A percentile compares a stretch with the other conserved stretches of the same genome.
Conservation (phyloP, 345 rosid genomes). For the Erysimum cheiranthoides region DNA sequence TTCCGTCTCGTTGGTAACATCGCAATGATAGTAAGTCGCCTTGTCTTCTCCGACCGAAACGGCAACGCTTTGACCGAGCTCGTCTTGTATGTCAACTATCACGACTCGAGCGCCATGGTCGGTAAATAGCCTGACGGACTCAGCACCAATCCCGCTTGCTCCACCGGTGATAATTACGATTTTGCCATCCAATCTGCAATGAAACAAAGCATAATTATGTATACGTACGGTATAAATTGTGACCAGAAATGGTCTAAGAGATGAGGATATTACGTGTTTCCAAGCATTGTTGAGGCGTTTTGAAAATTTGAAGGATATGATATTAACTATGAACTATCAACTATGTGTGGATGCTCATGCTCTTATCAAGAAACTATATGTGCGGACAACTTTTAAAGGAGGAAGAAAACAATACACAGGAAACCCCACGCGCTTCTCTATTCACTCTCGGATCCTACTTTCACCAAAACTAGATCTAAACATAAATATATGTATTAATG, state of each 20-base stretch:
- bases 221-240: background rate
- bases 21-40: conserved; percentile 69
- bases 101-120: conserved; percentile 77
- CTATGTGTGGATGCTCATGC: background rate
- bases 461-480: too few species aligned
- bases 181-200: conserved; percentile 78
- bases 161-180: conserved; percentile 85
- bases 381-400: too few species aligned
- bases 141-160: conserved; percentile 94
- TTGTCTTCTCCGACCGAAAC: conserved; percentile 52
- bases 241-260: background rate
- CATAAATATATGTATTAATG: too few species aligned
- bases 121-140: conserved; percentile 63
- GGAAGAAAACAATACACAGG: too few species aligned
- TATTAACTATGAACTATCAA: background rate
- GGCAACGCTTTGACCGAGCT: conserved; percentile 58
- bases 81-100: conserved; percentile 74
- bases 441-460: too few species aligned
- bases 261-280: conserved; percentile 29
- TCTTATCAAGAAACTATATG: too few species aligned
- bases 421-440: too few species aligned
- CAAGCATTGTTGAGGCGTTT: conserved; percentile 35
- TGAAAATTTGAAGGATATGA: conserved; percentile 4
- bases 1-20: conserved; percentile 78
- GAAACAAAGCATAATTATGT: background rate